Percentiles rank a stretch among this genome's conserved stretches.
These are phyloP conservation scores for Aurinia saxatilis DNA, from an alignment of 345 rosid genomes.

Conservation along the genomic window DNA sequence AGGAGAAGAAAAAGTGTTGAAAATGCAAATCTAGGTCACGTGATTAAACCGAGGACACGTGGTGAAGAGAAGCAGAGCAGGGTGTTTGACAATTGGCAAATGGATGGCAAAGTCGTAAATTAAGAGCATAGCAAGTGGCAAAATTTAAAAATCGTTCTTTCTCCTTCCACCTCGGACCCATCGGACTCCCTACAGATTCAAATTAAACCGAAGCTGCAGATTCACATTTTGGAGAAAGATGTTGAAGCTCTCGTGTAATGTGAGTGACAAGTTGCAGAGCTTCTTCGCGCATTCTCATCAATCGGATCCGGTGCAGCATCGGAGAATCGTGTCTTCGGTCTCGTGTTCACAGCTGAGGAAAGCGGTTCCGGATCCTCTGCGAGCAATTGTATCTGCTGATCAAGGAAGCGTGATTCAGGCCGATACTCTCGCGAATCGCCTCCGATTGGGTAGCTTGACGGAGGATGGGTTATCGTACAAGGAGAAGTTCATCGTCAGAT, in stretches of 20 bases:
- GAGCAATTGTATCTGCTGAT: conserved; percentile 31
- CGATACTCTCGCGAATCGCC: conserved; percentile 45
- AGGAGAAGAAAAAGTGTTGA: conserved; percentile 14
- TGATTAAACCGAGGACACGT: conserved; percentile 26
- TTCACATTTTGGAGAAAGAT: conserved; percentile 12
- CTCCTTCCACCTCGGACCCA: conserved; percentile 34
- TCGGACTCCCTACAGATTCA: conserved; percentile 29
- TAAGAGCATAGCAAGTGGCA: conserved; percentile 4
- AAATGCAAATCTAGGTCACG: conserved; percentile 9
- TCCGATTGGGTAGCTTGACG: conserved; percentile 63
- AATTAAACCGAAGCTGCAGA: conserved; percentile 5
- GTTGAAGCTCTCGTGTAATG: conserved; percentile 55
- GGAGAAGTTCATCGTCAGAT: conserved; percentile 80
- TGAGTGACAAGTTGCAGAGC: conserved; percentile 36
- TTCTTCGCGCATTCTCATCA: conserved; percentile 39
- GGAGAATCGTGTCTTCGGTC: conserved; percentile 8
- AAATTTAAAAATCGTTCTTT: background rate
- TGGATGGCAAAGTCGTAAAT: conserved; percentile 28
- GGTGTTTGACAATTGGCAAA: conserved; percentile 14
- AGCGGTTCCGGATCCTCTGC: conserved; percentile 17
- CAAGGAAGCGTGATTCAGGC: conserved; percentile 16
- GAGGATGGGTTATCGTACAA: conserved; percentile 77
- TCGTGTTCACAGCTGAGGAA: conserved; percentile 14
- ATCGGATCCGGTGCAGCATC: conserved; percentile 1
- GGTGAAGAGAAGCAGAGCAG: background rate